Evolutionary conservation across 1,284 basidiomycete genomes (phyloP).

Genomic region (Ustilago shanxiensis): DNA sequence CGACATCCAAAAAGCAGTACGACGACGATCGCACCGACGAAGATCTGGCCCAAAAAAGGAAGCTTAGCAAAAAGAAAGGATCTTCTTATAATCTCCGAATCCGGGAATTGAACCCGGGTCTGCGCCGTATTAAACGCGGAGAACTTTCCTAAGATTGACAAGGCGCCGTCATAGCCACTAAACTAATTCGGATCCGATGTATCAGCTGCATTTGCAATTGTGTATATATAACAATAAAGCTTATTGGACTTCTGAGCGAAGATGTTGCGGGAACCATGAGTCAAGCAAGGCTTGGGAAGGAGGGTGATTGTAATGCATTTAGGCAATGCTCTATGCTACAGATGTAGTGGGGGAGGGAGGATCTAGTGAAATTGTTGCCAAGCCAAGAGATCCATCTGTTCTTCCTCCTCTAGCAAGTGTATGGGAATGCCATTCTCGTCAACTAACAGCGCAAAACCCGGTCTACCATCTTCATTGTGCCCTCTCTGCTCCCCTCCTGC

Average conservation of each 20-base stretch:
- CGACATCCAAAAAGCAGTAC: too few species aligned
- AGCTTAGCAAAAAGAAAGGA: constrained; percentile 12
- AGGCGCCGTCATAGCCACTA: constrained; percentile 61
- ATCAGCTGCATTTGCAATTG: not conserved
- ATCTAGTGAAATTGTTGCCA: constrained; percentile 30
- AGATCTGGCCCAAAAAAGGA: not conserved
- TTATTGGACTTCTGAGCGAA: too few species aligned
- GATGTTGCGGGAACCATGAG: too few species aligned
- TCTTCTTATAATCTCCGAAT: constrained; percentile 41
- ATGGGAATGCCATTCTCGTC: constrained; percentile 40
- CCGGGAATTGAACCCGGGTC: constrained; percentile 61
- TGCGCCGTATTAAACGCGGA: constrained; percentile 51
- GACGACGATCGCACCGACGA: too few species aligned
- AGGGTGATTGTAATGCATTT: too few species aligned
- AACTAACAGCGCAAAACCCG: constrained; percentile 26
- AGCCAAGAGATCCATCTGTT: constrained; percentile 33
- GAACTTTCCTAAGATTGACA: constrained; percentile 41
- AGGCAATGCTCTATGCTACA: not conserved
- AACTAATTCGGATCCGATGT: constrained; percentile 34
- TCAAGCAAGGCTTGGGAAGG: too few species aligned
- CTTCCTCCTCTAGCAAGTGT: constrained; percentile 31
- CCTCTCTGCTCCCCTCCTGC: not conserved
- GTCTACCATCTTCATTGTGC: constrained; percentile 9
- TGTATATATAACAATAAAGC: not conserved
- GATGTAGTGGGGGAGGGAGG: not conserved